phyloP scores from a whole-genome alignment of 805 yeast genomes.

The Candida nitratophila region DNA sequence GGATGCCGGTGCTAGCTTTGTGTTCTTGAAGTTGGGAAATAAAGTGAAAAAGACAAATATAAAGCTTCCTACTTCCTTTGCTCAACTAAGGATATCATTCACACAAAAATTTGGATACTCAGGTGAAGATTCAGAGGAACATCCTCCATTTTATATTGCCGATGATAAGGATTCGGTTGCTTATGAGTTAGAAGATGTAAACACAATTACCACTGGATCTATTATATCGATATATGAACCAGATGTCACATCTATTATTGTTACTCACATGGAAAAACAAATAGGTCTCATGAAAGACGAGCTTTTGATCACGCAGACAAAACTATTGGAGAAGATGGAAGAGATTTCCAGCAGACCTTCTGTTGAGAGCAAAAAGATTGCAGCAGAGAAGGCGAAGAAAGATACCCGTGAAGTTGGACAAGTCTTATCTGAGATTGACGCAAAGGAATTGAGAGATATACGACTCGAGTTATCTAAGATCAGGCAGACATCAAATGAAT shows the following conservation, averaged over 20 bases:
- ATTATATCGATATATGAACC: conserved; percentile 54
- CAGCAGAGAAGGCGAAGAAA: conserved; percentile 4
- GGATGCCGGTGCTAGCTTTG: background rate
- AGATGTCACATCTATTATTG: conserved; percentile 14
- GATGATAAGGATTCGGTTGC: conserved; percentile 53
- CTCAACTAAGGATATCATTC: conserved; percentile 60
- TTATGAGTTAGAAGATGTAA: conserved; percentile 79
- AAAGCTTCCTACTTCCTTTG: conserved; percentile 38
- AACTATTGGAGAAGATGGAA: conserved; percentile 18
- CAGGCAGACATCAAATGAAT: conserved; percentile 44
- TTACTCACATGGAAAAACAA: conserved; percentile 21
- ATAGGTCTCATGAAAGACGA: conserved; percentile 20
- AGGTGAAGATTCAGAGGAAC: conserved; percentile 52
- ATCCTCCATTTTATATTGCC: conserved; percentile 73
- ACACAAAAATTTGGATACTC: conserved; percentile 84
- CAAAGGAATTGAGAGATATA: conserved; percentile 34
- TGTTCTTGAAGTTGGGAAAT: conserved; percentile 31
- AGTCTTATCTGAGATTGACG: background rate
- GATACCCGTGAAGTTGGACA: background rate
- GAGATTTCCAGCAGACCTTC: conserved; percentile 11
- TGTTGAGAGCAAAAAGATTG: conserved; percentile 5
- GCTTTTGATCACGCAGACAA: conserved; percentile 19
- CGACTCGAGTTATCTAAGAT: conserved; percentile 53
- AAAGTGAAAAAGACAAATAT: conserved; percentile 48
- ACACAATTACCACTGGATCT: conserved; percentile 52